Evolutionary conservation across 768 basidiomycete species (phyloP), one percentile per base, ranked within the genome.

Genomic region (Lactarius pseudohatsudake): DNA sequence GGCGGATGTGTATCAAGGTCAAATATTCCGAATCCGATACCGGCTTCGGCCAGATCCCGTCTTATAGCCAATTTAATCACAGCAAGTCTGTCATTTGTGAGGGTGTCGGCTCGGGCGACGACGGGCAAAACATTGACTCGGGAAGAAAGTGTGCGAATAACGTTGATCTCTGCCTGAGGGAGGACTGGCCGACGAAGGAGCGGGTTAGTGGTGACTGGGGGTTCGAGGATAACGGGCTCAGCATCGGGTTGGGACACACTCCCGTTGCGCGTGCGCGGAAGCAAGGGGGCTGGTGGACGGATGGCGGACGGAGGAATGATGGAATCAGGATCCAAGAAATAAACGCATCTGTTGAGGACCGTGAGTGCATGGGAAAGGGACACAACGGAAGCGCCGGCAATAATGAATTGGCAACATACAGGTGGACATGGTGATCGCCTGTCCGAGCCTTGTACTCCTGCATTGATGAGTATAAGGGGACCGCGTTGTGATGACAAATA

Each of bases 101-200:
- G 81, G 67, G 85, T 81, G 79, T 94, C 92, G 32, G 91, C 90
- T 67, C 88, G 84, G 68, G 91, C 87, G 69, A 94, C 84, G 72
- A 94, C 90, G 68, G 92, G 92, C 70, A 94, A 87, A 66, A 94
- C 91, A 76, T 94, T 94, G 75, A 92, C 91, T 70, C 92, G 85
- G 66, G 84, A 82, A 67, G 92, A 91, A 72, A 94, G 80, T 53
- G 88, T 86, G 72, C 89, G 86, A 75, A 94, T 92, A 68, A 88
- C 86, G 71, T 81, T 81, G 73, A 94, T 88, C 78, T 94, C 92
- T 53, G 82, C 78, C 43, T 81, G 73, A 59, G 90, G 90, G 59
- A 92, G 82, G 55, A 87, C 84, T 56, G 89, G 85, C 62, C 87
- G 83, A 68, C 84, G 85, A 56, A 87, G 81, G 70, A 85, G 80